Base-by-base conservation (phyloP, 371 early-diverging fungal genomes). In the Lichtheimia ornata region DNA sequence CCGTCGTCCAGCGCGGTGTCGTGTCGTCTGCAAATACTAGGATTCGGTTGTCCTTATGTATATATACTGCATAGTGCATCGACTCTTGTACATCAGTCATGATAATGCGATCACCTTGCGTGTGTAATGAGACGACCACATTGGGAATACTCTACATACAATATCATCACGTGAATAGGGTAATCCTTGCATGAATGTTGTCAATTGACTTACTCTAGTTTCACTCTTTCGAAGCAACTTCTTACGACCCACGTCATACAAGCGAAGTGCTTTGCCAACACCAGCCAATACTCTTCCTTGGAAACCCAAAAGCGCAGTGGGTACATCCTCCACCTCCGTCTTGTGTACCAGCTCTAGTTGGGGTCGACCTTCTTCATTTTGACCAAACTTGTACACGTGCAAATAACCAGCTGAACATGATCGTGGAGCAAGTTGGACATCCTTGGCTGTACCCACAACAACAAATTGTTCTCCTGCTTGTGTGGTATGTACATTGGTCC, bases 221-320 rank as follows among this genome's bases (percentile, higher is more conserved):
- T 97, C 97, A 56, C 93, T 92, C 69, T 97, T 97, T 55, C 92
- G 79, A 41, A 99, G 83, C 75, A 99, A 73, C 76, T 92, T 92
- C 74, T 90, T 89, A 69, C 90, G 91, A 25, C 99, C 99, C 14
- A 96, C 63, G 62, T 94, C 98, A 67, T 97, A 99, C 50, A 98
- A 88, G 18, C 97, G 85, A 15, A 99, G 79, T 0, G 85, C 79
- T 67, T 88, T 88, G 20, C 97, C 97, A 57, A 94, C 82, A 25
- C 94, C 97, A 5, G 93, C 98, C 47, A 96, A 69, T 50, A 97
- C 73, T 20, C 91, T 83, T 5, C 97, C 97, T 72, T 93, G 92
- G 87, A 98, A 98, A 22, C 87, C 77, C 35, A 89, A 71, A 35
- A 99, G 60, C 0, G 94, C 94, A 56, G 86, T 79, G 5, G 97